Conservation (phyloP, 2,329 filamentous ascomycete species). For the Exophiala sp. region DNA sequence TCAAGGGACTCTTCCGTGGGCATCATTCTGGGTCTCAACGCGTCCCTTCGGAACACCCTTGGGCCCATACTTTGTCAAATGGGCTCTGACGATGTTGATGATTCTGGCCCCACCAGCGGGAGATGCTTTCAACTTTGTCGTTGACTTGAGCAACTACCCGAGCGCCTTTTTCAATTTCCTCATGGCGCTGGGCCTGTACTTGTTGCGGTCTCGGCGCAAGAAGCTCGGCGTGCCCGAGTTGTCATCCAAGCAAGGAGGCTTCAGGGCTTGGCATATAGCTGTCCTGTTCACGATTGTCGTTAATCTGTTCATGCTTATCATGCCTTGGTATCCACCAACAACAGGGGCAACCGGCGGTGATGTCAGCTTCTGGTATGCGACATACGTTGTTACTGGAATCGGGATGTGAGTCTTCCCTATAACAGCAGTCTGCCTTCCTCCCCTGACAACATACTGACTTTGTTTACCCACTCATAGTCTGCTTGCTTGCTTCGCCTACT, state of each 20-base stretch:
- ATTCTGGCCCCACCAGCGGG: slow-evolving; percentile 56
- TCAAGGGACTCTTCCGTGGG: slow-evolving; percentile 57
- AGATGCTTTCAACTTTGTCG: slow-evolving; percentile 57
- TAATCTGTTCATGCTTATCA: slow-evolving; percentile 58
- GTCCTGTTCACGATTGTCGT: slow-evolving; percentile 56
- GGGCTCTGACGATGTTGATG: slow-evolving; percentile 53
- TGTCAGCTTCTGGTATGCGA: slow-evolving; percentile 69
- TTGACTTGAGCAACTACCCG: slow-evolving; percentile 56
- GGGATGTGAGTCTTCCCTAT: slow-evolving; percentile 52
- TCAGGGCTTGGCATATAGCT: slow-evolving; percentile 54
- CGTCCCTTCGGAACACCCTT: slow-evolving; percentile 59
- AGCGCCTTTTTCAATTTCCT: slow-evolving; percentile 52
- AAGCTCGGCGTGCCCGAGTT: slow-evolving; percentile 42
- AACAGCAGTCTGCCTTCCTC: not conserved
- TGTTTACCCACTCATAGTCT: slow-evolving; percentile 38
- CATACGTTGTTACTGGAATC: slow-evolving; percentile 60
- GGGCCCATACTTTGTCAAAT: slow-evolving; percentile 55
- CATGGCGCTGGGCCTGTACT: slow-evolving; percentile 52
- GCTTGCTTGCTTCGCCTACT: slow-evolving; percentile 51
- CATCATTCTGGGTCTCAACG: slow-evolving; percentile 57
- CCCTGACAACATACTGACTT: not conserved
- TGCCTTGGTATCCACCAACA: slow-evolving; percentile 66
- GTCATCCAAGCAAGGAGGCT: slow-evolving; percentile 32
- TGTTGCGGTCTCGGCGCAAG: slow-evolving; percentile 52
- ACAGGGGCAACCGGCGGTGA: slow-evolving; percentile 56